Conservation (phyloP, 2,329 filamentous ascomycete species). For the Verticillium zaregamsianum region DNA sequence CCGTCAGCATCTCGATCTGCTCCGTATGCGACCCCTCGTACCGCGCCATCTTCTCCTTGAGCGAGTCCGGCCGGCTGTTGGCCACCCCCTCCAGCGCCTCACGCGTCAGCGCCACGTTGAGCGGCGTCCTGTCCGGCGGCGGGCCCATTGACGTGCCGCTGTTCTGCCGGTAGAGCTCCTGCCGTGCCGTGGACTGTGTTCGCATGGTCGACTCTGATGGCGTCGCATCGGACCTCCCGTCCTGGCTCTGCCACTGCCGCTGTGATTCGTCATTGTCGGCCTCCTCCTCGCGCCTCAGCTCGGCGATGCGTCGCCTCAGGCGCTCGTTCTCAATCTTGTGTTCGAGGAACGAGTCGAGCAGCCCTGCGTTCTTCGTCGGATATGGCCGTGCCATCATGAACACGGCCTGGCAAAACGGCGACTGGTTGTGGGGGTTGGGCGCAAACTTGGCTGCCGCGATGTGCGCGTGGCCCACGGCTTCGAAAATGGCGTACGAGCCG, state of each 20-base stretch:
- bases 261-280: constrained; percentile 69
- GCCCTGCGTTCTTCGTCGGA: constrained; percentile 77
- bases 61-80: constrained; percentile 66
- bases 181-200: constrained; percentile 21
- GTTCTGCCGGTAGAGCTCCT: constrained; percentile 23
- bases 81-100: constrained; percentile 75
- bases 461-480: constrained; percentile 90
- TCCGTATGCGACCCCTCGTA: constrained; percentile 79
- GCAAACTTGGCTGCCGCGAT: constrained; percentile 65
- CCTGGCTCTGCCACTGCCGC: constrained; percentile 56
- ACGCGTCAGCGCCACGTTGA: constrained; percentile 67
- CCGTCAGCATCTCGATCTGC: constrained; percentile 90
- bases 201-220: constrained; percentile 40
- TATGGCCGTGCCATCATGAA: constrained; percentile 93
- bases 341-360: constrained; percentile 90
- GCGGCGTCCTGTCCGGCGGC: constrained; percentile 59
- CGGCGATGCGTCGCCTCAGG: constrained; percentile 75
- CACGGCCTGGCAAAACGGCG: constrained; percentile 77
- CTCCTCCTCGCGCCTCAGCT: constrained; percentile 79
- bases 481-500: constrained; percentile 73
- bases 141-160: constrained; percentile 25
- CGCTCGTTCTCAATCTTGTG: constrained; percentile 97
- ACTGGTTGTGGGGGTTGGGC: constrained; percentile 59
- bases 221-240: constrained; percentile 49
- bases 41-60: constrained; percentile 79